Evolutionary conservation across 306 rosid genomes (phyloP), one percentile per base, ranked within the genome.

Genomic region (Sophora flavescens): DNA sequence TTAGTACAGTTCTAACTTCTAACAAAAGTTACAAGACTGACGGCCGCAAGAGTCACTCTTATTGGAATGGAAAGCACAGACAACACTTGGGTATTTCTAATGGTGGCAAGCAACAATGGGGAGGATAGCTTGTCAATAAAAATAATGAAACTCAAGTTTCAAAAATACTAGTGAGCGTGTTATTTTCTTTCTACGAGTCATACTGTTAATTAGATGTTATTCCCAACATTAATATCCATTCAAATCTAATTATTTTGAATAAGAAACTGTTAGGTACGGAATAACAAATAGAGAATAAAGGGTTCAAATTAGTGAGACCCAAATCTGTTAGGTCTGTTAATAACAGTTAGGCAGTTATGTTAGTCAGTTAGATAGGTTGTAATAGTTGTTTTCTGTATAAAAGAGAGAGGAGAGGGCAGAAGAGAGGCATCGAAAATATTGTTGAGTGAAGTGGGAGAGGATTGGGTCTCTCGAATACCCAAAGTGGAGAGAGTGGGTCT

Each of bases 1-100:
- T 84, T 72, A 79, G 79, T 54, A 61, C 69, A 78, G 80, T 77
- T 70, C 76, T 39, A 78, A 59, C 59, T 77, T 62, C 71, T 36
- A 74, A 58, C 70, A 68, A 62, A 69, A 68, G 64, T 35, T 75
- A 65, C 47, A 68, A 62, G 72, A 68, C 68, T 35, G 75, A 65
- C 47, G 17, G 36, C 41, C 68, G 68, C 71, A 33, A 64, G 47
- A 30, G 32, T 74, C 57, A 17, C 64, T 57, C 41, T 52, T 47
- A 42, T 13, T 65, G 10, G 35, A 63, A 77, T 60, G 10, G 35
- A 63, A 77, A 69, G 60, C 10, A 56, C 48, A 66, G 48, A 58
- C 30, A 76, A 60, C 5, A 9, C 22, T 28, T 47, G 68, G 72
- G 45, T 18, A 44, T 68, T 82, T 79, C 67, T 32, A 11, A 70